Evolutionary conservation across 108 stramenopile species (phyloP), one percentile per base, ranked within the genome.

Genomic region (Skeletonema grethae): DNA sequence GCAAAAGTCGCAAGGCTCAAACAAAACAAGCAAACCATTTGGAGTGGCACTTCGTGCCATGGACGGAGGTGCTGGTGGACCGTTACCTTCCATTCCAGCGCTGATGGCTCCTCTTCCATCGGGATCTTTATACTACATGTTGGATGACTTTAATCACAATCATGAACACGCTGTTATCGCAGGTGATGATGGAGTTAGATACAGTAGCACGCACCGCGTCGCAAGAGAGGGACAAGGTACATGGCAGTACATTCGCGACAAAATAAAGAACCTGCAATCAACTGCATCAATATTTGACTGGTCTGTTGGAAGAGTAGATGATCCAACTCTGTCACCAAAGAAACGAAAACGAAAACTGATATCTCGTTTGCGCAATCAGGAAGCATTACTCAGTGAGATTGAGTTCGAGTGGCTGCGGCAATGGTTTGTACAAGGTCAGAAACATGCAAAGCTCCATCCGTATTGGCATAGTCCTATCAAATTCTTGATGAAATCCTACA

Each of bases 101-200:
- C 39, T 92, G 39, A 28, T 82, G 41, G 71, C 85, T 22, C 64
- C 81, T 1, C 79, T 86, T 18, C 78, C 83, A 18, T 80, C 84
- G 12, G 90, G 89, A 10, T 87, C 90, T 46, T 65, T 86, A 15
- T 97, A 97, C 65, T 97, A 90, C 63, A 71, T 97, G 67, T 64
- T 97, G 29, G 96, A 95, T 58, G 88, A 92, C 35, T 95, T 97
- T 76, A 97, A 97, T 75, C 87, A 90, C 71, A 76, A 86, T 12
- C 87, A 92, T 57, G 90, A 94, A 75, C 91, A 92, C 66, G 89
- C 89, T 45, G 91, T 92, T 1, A 69, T 89, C 8, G 75, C 86
- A 7, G 91, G 88, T 8, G 64, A 74, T 34, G 70, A 82, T 38
- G 66, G 67, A 24, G 53, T 82, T 25, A 59, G 90, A 38, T 88